Conservation (phyloP, 306 rosid genomes). For the Betula pendula region DNA sequence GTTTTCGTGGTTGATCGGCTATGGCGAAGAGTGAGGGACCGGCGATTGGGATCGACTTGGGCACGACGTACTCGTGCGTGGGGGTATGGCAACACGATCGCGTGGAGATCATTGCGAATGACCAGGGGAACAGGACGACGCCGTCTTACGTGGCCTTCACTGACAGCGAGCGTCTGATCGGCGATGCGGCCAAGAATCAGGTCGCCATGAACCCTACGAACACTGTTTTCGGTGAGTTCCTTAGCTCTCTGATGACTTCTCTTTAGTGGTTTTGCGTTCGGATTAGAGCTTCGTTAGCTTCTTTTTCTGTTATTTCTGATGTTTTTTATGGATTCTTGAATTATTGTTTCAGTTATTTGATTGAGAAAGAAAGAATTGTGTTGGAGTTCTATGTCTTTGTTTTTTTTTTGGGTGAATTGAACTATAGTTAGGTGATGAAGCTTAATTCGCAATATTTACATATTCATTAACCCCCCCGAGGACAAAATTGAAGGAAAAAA, state of each 20-base stretch:
- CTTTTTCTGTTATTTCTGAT: background rate
- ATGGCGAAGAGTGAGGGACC: conserved; percentile 64
- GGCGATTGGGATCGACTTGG: conserved; percentile 56
- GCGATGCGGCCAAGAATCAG: conserved; percentile 55
- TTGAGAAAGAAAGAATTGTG: background rate
- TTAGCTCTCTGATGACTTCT: background rate
- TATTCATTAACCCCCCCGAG: background rate
- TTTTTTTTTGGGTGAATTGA: background rate
- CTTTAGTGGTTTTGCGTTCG: too few species aligned
- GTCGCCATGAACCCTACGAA: conserved; percentile 60
- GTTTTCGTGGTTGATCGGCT: background rate
- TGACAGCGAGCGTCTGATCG: conserved; percentile 49
- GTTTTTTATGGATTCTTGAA: background rate
- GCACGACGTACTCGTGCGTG: conserved; percentile 51
- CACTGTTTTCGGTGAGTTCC: conserved; percentile 49
- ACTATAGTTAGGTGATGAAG: background rate
- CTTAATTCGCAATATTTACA: background rate
- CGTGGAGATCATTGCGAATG: conserved; percentile 59
- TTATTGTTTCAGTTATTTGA: background rate
- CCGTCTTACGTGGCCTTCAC: conserved; percentile 62
- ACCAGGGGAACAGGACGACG: conserved; percentile 57
- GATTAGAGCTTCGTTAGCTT: background rate
- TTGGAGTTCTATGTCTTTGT: background rate
- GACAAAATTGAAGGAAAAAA: background rate
- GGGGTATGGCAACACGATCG: conserved; percentile 62